Conservation (phyloP, 139 green algal genomes). For the Chlorella ohadii region DNA sequence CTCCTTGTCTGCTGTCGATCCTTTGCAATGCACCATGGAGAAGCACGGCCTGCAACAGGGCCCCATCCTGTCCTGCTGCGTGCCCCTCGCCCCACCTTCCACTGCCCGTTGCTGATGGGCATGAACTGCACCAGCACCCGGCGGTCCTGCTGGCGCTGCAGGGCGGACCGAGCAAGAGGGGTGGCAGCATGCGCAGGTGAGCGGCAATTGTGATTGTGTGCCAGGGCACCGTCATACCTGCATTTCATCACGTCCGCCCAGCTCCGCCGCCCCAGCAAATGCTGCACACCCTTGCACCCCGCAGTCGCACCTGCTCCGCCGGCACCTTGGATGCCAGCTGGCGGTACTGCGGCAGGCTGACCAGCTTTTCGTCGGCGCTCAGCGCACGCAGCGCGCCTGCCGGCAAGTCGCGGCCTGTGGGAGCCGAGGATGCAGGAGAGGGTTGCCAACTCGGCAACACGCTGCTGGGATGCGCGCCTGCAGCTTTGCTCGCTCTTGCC, state of each 20-base stretch:
- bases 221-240: no score
- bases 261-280: no score
- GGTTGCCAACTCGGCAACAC: no score
- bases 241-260: no score
- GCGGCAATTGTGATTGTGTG: no score
- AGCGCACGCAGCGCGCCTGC: constrained; percentile 44
- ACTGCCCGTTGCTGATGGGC: constrained; percentile 13
- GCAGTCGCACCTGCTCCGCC: background rate
- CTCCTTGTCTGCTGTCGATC: no score
- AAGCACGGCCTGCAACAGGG: no score
- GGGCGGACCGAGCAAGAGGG: background rate
- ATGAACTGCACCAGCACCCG: constrained; percentile 42
- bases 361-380: constrained; percentile 30
- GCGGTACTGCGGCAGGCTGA: constrained; percentile 32
- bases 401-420: constrained; percentile 53
- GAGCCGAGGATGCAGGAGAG: background rate
- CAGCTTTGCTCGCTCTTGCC: no score
- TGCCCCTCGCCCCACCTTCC: background rate
- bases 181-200: background rate
- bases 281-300: no score
- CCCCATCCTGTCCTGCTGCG: no score
- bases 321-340: constrained; percentile 24
- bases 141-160: constrained; percentile 2
- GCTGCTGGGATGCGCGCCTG: no score
- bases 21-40: no score